Conservation (phyloP, 805 yeast genomes). For the Wickerhamomyces mucosus region DNA sequence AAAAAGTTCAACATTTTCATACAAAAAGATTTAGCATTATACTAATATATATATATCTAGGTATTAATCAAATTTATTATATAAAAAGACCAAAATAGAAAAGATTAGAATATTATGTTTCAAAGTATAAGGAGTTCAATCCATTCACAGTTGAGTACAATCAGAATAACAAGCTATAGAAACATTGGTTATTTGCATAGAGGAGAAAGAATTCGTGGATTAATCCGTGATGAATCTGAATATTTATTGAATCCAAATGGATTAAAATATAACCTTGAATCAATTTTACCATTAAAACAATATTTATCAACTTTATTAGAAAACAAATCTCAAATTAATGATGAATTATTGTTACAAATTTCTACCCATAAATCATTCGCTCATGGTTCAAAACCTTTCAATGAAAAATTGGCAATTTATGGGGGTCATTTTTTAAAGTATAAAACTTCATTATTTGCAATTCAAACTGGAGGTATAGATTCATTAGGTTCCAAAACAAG, state of each 20-base stretch:
- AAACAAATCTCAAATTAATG: slow-evolving; percentile 43
- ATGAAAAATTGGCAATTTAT: slow-evolving; percentile 70
- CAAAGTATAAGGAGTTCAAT: slow-evolving; percentile 1
- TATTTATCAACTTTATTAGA: slow-evolving; percentile 30
- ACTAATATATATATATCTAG: too few relatives aligned
- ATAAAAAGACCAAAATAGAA: too few relatives aligned
- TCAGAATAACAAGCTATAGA: too few relatives aligned
- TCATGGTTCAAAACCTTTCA: slow-evolving; percentile 82
- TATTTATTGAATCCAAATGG: slow-evolving; percentile 41
- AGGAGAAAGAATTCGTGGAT: slow-evolving; percentile 55
- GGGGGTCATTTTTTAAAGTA: slow-evolving; percentile 56
- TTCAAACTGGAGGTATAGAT: slow-evolving; percentile 28
- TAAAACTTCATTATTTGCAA: slow-evolving; percentile 23
- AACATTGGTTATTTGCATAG: slow-evolving; percentile 32
- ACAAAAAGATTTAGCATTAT: too few relatives aligned
- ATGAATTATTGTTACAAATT: slow-evolving; percentile 61
- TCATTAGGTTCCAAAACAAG: slow-evolving; percentile 49
- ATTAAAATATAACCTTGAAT: slow-evolving; percentile 43
- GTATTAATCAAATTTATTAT: too few relatives aligned
- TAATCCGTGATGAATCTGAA: slow-evolving; percentile 61
- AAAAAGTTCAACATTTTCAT: too few relatives aligned
- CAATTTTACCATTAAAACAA: slow-evolving; percentile 37
- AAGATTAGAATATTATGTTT: too few relatives aligned
- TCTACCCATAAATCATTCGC: slow-evolving; percentile 93
- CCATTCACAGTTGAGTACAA: too few relatives aligned